phyloP scores from a whole-genome alignment of 257 asterid genomes.

The Rehmannia glutinosa region DNA sequence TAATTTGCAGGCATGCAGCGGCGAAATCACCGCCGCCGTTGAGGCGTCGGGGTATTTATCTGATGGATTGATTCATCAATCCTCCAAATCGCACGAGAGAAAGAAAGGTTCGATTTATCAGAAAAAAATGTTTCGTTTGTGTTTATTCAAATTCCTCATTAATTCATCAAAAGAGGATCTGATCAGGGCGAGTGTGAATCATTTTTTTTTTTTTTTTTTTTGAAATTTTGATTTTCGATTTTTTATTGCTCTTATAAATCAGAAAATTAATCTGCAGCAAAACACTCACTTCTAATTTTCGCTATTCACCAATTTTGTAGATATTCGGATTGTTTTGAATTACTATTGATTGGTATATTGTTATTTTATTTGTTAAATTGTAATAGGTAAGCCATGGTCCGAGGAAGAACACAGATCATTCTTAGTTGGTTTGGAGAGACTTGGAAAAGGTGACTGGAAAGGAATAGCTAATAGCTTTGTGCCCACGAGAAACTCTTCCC shows the following conservation, averaged over 20 bases:
- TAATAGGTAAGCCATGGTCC: slow-evolving; percentile 48
- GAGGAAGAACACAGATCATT: slow-evolving; percentile 52
- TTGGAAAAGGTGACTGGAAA: slow-evolving; percentile 72
- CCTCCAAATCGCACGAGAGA: slow-evolving; percentile 18
- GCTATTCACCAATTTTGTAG: not conserved
- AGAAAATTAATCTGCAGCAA: not conserved
- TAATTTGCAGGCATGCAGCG: slow-evolving; percentile 20
- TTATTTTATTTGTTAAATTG: not conserved
- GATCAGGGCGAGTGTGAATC: not conserved
- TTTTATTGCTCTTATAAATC: not conserved
- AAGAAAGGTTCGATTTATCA: slow-evolving; percentile 31
- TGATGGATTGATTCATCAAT: slow-evolving; percentile 33
- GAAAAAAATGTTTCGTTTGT: not conserved
- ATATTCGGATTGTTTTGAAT: too few relatives aligned
- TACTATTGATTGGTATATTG: not conserved
- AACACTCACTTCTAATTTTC: not conserved
- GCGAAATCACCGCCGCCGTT: slow-evolving; percentile 1
- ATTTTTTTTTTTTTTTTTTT: not conserved
- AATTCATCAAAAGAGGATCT: not conserved
- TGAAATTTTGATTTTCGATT: too few relatives aligned
- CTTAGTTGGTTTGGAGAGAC: slow-evolving; percentile 41
- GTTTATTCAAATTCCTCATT: not conserved
- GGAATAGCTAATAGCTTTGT: slow-evolving; percentile 50
- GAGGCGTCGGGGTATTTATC: slow-evolving; percentile 37
- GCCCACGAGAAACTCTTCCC: slow-evolving; percentile 45